Conservation (phyloP, 805 yeast genomes). For the Saccharomyces kudriavzevii region DNA sequence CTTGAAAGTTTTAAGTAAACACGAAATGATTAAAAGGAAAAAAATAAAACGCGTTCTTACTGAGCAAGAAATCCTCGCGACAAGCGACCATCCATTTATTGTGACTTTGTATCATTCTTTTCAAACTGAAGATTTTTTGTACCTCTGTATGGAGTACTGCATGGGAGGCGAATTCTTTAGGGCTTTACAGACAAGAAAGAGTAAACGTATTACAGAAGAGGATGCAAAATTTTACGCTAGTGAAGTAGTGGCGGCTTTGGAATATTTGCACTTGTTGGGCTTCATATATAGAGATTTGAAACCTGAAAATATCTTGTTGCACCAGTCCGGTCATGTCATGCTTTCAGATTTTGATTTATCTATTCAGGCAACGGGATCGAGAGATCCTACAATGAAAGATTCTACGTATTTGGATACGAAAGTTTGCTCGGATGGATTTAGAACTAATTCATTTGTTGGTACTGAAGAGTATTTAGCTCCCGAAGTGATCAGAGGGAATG, state of each 20-base stretch:
- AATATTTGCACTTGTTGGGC: constrained; percentile 92
- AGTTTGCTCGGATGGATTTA: constrained; percentile 88
- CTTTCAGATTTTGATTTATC: constrained; percentile 91
- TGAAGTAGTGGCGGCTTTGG: constrained; percentile 95
- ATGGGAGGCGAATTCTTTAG: constrained; percentile 99
- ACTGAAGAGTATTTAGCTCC: constrained; percentile 99
- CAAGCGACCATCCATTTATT: constrained; percentile 94
- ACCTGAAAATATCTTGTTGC: constrained; percentile 90
- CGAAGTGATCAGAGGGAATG: constrained; percentile 92
- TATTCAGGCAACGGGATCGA: constrained; percentile 72
- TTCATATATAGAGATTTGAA: constrained; percentile 93
- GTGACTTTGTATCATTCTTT: constrained; percentile 94
- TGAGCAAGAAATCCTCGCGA: constrained; percentile 92
- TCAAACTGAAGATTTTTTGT: constrained; percentile 85
- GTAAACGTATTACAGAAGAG: constrained; percentile 74
- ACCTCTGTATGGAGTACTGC: constrained; percentile 96
- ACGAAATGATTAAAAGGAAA: constrained; percentile 91
- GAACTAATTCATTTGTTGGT: constrained; percentile 97
- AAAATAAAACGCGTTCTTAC: constrained; percentile 92
- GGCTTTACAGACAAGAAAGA: constrained; percentile 83
- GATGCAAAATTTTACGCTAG: constrained; percentile 94
- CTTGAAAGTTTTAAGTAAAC: constrained; percentile 81
- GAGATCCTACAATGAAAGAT: constrained; percentile 46
- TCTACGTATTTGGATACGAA: constrained; percentile 64
- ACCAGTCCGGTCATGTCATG: constrained; percentile 98